Conservation (phyloP, 2,329 filamentous ascomycete genomes). For the Neofusicoccum sp. region DNA sequence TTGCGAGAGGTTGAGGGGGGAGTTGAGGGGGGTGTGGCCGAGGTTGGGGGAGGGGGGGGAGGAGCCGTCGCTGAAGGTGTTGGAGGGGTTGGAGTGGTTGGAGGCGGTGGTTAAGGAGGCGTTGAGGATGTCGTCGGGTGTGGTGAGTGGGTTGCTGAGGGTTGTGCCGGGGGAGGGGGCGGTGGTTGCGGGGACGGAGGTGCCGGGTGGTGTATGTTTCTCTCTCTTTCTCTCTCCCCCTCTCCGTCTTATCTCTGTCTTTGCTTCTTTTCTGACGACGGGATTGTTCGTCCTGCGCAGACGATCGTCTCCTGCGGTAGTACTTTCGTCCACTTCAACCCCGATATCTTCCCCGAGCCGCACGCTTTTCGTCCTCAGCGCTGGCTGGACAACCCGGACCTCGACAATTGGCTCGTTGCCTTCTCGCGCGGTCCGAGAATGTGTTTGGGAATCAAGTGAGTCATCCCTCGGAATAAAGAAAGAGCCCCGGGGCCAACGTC, state of each 20-base stretch:
- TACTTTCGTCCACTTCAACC: slow-evolving; percentile 33
- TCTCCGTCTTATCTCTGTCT: not conserved
- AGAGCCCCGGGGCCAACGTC: no score
- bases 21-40: slow-evolving; percentile 44
- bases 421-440: slow-evolving; percentile 36
- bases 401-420: slow-evolving; percentile 32
- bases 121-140: slow-evolving; percentile 41
- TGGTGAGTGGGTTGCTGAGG: slow-evolving; percentile 32
- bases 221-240: not conserved
- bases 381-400: slow-evolving; percentile 27
- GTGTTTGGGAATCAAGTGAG: slow-evolving; percentile 37
- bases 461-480: not conserved
- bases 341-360: slow-evolving; percentile 33
- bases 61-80: slow-evolving; percentile 36
- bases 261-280: slow-evolving; percentile 23
- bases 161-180: slow-evolving; percentile 31
- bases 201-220: slow-evolving; percentile 30
- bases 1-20: slow-evolving; percentile 40
- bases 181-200: slow-evolving; percentile 26
- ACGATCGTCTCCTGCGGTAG: slow-evolving; percentile 30
- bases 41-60: slow-evolving; percentile 43
- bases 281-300: slow-evolving; percentile 26
- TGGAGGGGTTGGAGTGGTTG: slow-evolving; percentile 40
- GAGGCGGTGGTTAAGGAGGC: slow-evolving; percentile 46
- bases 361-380: slow-evolving; percentile 26